Evolutionary conservation across 148 eudicot species (phyloP), one percentile per base, ranked within the genome.

Genomic region (Cornus controversa): DNA sequence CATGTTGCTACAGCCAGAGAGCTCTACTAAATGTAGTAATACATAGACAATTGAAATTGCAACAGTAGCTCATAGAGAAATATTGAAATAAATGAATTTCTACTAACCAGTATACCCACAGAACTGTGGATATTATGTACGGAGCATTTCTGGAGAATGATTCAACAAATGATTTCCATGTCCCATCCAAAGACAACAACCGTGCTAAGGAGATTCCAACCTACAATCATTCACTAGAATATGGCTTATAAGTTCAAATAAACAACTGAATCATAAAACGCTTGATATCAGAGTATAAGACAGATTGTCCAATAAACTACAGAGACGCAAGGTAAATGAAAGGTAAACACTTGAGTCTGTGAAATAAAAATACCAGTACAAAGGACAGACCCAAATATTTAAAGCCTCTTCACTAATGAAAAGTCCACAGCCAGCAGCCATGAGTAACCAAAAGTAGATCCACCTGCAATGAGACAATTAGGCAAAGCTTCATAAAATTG

Each of bases 341-440:
- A 8, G 45, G 10, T 60, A 67, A 27, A 18, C 13, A 28, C 73
- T 40, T 28, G 83, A 85, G 83, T 81, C 75, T 53, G 87, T 87
- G 86, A 83, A 87, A 84, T 89, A 82, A 70, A 86, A 88, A 85
- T 85, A 91, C 87, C 92, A 81, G 85, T 76, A 80, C 13, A 82
- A 87, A 90, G 79, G 80, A 94, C 93, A 85, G 85, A 92, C 98
- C 98, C 98, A 94, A 83, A 94, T 94, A 88, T 94, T 94, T 82
- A 94, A 90, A 79, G 97, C 98, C 87, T 94, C 98, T 90, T 94
- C 98, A 81, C 98, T 94, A 77, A 94, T 91, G 85, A 88, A 92
- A 69, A 94, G 89, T 69, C 98, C 98, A 66, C 84, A 92, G 37
- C 96, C 98, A 73, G 98, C 95, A 78, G 98, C 98, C 97, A 94